A percentile compares a stretch with the other conserved stretches of the same genome.
phyloP scores from a whole-genome alignment of 495 filamentous ascomycete genomes.

The Neurospora intermedia region DNA sequence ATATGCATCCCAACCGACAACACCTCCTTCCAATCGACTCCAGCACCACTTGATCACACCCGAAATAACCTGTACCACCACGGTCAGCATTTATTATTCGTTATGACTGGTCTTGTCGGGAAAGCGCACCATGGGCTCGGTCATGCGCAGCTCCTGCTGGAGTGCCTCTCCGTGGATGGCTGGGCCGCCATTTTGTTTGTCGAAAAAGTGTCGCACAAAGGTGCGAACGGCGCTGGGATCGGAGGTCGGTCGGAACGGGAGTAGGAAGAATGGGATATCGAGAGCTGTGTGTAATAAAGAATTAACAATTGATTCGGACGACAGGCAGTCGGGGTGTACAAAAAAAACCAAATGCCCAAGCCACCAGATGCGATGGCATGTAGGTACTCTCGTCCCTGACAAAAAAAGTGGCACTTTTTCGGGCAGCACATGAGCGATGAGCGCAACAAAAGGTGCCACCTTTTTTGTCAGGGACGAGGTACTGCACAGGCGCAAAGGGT shows the following conservation, averaged over 20 bases:
- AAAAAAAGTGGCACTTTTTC: too few species aligned
- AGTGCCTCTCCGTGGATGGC: conserved; percentile 56
- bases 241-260: conserved; percentile 90
- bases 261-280: conserved; percentile 81
- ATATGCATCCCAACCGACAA: conserved; percentile 95
- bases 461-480: too few species aligned
- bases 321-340: background rate
- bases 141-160: conserved; percentile 79
- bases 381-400: too few species aligned
- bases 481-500: conserved; percentile 1
- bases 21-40: conserved; percentile 82
- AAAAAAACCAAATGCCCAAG: background rate
- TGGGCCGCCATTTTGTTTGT: conserved; percentile 41
- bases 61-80: conserved; percentile 59
- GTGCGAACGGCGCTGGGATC: conserved; percentile 83
- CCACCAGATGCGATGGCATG: background rate
- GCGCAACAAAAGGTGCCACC: too few species aligned
- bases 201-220: conserved; percentile 91
- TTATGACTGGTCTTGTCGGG: background rate
- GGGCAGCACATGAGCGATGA: too few species aligned
- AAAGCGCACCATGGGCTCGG: conserved; percentile 75
- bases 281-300: conserved; percentile 45
- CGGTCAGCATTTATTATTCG: conserved; percentile 7
- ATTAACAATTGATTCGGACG: conserved; percentile 24
- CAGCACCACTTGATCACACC: conserved; percentile 98